These are phyloP conservation scores for Alternaria tenuissima DNA, from an alignment of 2,329 filamentous ascomycete species.

Conservation along the genomic window DNA sequence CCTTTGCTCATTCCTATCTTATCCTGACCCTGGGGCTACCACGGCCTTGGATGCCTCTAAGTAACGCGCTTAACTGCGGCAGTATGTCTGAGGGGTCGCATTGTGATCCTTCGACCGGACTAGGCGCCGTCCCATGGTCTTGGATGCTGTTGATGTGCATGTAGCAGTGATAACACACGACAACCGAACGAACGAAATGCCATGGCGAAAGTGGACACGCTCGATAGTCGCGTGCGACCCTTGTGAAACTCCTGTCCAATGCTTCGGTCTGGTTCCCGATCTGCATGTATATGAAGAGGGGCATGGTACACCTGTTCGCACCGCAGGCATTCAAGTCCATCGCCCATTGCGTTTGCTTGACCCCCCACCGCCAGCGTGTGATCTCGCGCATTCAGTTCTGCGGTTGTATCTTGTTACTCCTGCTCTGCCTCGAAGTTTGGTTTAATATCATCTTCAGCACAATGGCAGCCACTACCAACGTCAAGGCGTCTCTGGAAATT, in stretches of 20 bases:
- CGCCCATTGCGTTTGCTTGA: constrained; percentile 9
- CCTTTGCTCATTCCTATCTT: constrained; percentile 31
- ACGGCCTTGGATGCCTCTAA: constrained; percentile 29
- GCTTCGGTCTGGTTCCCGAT: constrained; percentile 16
- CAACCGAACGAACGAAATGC: constrained; percentile 14
- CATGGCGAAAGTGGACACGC: constrained; percentile 8
- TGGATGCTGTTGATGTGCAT: constrained; percentile 11
- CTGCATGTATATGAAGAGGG: constrained; percentile 27
- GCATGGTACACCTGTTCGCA: constrained; percentile 10
- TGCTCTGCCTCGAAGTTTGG: background rate
- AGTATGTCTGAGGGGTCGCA: constrained; percentile 11
- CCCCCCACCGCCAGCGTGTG: background rate
- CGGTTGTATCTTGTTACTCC: constrained; percentile 3
- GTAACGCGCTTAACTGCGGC: constrained; percentile 32
- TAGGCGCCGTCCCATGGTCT: constrained; percentile 22
- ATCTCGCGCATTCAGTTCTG: background rate
- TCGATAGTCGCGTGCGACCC: constrained; percentile 22
- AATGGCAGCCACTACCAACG: constrained; percentile 35
- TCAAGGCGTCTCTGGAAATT: constrained; percentile 44
- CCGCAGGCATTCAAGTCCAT: constrained; percentile 18
- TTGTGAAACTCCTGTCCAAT: constrained; percentile 21
- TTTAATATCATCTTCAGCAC: constrained; percentile 6
- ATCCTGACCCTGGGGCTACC: constrained; percentile 26
- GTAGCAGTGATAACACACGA: constrained; percentile 24
- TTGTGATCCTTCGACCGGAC: constrained; percentile 21